These are phyloP conservation scores for Apiotrichum montevideense DNA, from an alignment of 1,284 basidiomycete genomes.

Conservation along the genomic window DNA sequence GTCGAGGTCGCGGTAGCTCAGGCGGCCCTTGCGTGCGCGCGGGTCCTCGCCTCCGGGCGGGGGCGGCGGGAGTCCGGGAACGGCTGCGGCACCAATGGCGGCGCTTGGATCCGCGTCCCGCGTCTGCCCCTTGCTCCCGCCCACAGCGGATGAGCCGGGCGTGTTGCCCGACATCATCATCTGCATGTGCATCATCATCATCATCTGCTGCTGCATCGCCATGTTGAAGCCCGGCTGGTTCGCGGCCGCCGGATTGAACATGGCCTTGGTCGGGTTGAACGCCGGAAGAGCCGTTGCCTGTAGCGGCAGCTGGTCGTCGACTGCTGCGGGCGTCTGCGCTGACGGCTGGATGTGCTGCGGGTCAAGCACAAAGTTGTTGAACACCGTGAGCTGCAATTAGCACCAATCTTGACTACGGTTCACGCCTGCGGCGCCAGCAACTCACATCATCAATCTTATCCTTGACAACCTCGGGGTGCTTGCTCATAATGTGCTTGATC, in stretches of 20 bases:
- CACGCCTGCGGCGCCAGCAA: slow-evolving; percentile 4
- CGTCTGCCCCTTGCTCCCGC: too few relatives aligned
- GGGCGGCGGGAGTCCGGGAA: slow-evolving; percentile 18
- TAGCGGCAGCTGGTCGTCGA: slow-evolving; percentile 38
- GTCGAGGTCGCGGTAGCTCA: slow-evolving; percentile 45
- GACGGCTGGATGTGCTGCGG: slow-evolving; percentile 78
- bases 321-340: slow-evolving; percentile 38
- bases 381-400: slow-evolving; percentile 62
- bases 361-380: slow-evolving; percentile 89
- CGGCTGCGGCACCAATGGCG: background rate
- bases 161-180: slow-evolving; percentile 38
- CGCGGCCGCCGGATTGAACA: slow-evolving; percentile 16
- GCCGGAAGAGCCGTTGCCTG: slow-evolving; percentile 13
- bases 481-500: slow-evolving; percentile 87
- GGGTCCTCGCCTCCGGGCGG: slow-evolving; percentile 42
- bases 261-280: slow-evolving; percentile 26
- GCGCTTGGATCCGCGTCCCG: too few relatives aligned
- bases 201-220: slow-evolving; percentile 46
- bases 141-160: background rate
- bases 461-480: slow-evolving; percentile 69
- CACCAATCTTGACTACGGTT: too few relatives aligned
- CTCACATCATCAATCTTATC: slow-evolving; percentile 43
- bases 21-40: slow-evolving; percentile 37
- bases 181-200: slow-evolving; percentile 48
- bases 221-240: slow-evolving; percentile 25